Conservation (phyloP, 129 eudicot genomes). For the Lactuca saligna region DNA sequence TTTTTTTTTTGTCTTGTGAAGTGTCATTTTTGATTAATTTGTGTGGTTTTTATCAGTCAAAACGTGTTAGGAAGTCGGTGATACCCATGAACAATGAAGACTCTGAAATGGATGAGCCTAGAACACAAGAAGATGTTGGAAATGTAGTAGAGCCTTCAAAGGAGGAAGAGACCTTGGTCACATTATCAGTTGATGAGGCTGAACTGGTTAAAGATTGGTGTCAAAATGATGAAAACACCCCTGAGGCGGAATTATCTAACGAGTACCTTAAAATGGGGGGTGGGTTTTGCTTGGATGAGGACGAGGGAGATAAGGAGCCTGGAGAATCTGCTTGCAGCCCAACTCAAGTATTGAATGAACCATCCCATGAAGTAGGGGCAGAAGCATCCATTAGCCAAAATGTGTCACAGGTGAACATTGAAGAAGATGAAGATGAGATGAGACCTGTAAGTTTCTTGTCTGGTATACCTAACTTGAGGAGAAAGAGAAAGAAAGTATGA, state of each 20-base stretch:
- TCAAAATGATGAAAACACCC: slow-evolving; percentile 23
- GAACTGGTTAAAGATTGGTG: slow-evolving; percentile 21
- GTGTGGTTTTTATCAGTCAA: slow-evolving; percentile 52
- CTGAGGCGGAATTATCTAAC: slow-evolving; percentile 27
- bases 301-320: slow-evolving; percentile 41
- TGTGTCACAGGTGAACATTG: slow-evolving; percentile 22
- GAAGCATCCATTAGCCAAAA: slow-evolving; percentile 25
- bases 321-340: slow-evolving; percentile 25
- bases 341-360: slow-evolving; percentile 16
- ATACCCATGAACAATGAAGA: slow-evolving; percentile 38
- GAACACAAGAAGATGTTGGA: slow-evolving; percentile 16
- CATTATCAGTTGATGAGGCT: slow-evolving; percentile 30
- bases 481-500: slow-evolving; percentile 55
- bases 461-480: slow-evolving; percentile 74
- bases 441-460: slow-evolving; percentile 36
- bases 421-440: slow-evolving; percentile 25
- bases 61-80: slow-evolving; percentile 58
- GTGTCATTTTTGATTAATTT: slow-evolving; percentile 3
- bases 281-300: slow-evolving; percentile 81
- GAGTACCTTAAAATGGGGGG: slow-evolving; percentile 77
- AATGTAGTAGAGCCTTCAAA: slow-evolving; percentile 19
- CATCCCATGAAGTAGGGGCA: slow-evolving; percentile 11
- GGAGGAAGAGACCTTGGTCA: slow-evolving; percentile 18
- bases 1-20: too few species aligned
- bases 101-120: slow-evolving; percentile 28